Evolutionary conservation across 1,284 basidiomycete genomes (phyloP), one percentile per base, ranked within the genome.

Genomic region (Puccinia horiana): DNA sequence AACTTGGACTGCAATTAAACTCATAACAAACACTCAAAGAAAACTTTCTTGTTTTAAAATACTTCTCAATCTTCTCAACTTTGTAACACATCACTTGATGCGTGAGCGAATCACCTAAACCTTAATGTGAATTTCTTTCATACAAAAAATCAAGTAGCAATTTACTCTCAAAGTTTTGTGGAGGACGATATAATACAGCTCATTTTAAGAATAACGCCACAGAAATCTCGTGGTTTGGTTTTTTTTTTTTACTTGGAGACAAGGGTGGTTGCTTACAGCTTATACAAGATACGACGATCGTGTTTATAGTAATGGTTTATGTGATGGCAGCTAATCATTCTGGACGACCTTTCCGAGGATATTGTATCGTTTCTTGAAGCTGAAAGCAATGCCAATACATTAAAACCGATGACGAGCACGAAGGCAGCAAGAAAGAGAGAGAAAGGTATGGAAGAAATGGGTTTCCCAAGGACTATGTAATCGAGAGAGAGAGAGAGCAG

Each of bases 361-460:
- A 86, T 93, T 93, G 88, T 95, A 95, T 67, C 94, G 90, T 89
- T 93, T 83, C 16, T 63, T 76, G 72, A 83, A 72, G 44, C 72
- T 82, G 83, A 74, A 69, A 23, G 35, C 11, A 12, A 72, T 40
- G 44, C 79, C 37, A 26, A 6, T 74, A 12, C 61, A 32, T 52
- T 52, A 56, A 35, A 29, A 16, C 23, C 20, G n/a, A n/a, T n/a
- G n/a, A n/a, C n/a, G n/a, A n/a, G n/a, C n/a, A n/a, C n/a, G n/a
- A n/a, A n/a, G n/a, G n/a, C n/a, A 47, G 18, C 61, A 26, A 78
- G 54, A 29, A 56, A 58, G 56, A 63, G 35, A 42, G 40, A 26
- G 56, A 75, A 52, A 61, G 18, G 82, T 78, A 26, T 23, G 20
- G 37, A 5, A 5, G 52, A 72, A 26, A 54, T 47, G 56, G n/a